Evolutionary conservation across 495 filamentous ascomycete genomes (phyloP), one percentile per base, ranked within the genome.

Genomic region (Lasiosphaeriaceae sp.): DNA sequence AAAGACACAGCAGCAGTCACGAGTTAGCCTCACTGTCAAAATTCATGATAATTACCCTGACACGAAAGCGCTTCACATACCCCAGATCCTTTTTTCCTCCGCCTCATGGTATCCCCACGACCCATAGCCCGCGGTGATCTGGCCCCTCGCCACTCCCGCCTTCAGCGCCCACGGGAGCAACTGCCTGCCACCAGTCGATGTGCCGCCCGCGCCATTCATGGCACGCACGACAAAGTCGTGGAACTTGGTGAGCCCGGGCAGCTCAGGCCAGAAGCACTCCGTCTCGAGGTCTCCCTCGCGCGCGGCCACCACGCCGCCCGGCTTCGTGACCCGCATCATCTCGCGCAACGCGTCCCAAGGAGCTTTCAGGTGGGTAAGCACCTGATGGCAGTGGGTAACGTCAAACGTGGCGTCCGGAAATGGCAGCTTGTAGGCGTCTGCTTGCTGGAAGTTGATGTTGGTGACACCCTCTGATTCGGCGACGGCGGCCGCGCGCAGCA

Each of bases 241-340:
- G 37, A 74, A 75, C 48, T 68, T 67, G 24, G 24, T 6, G 9
- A 79, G 57, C 22, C 56, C 73, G 1, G 66, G 60, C 11, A 63
- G 48, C 49, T 69, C 61, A 5, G 76, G 76, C 67, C 69, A 76
- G 16, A 65, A 48, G 35, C 60, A 60, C 63, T 70, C 69, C 44
- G 63, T 66, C 60, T 69, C 59, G 47, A 61, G 59, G 58, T 77
- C 76, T 26, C 66, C 63, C 57, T 78, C 77, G 21, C 76, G 68
- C 43, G 69, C 62, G 23, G 74, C 69, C 22, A 77, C 61, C n/a
- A 80, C 45, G 48, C 76, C 75, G 9, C 74, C 73, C 17, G 54
- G 66, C 62, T 71, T 73, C 16, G 68, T 64, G 14, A 78, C 74
- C 16, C 77, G 59, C 6, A 76, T 62, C 71, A 78, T 76, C 58